Percentiles rank a stretch among this genome's conserved stretches.
Conservation (phyloP, 257 asterid species). For the Pogostemon cablin region DNA sequence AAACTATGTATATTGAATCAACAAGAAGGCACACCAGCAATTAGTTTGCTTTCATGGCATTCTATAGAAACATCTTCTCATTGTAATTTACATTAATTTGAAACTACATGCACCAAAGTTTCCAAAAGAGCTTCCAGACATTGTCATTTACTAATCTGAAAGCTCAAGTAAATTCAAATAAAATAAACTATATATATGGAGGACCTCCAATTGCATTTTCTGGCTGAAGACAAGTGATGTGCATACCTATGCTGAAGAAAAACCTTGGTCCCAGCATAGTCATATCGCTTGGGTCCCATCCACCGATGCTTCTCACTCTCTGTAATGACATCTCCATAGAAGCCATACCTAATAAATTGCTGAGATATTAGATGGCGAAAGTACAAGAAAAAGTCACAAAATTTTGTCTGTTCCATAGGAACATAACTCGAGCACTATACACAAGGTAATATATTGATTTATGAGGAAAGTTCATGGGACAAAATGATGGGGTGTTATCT, state of each 20-base stretch:
- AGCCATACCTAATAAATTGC: conserved; percentile 72
- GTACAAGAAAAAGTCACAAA: conserved; percentile 28
- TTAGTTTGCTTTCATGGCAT: background rate
- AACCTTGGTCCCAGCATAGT: conserved; percentile 97
- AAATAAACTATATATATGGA: conserved; percentile 2
- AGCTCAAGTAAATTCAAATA: conserved; percentile 17
- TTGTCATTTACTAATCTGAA: conserved; percentile 4
- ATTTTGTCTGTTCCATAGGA: background rate
- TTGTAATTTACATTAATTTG: conserved; percentile 9
- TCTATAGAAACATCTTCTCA: conserved; percentile 2
- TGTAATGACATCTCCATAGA: conserved; percentile 95
- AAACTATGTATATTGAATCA: background rate
- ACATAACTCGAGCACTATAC: conserved; percentile 15
- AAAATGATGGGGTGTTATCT: background rate
- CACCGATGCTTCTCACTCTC: conserved; percentile 96
- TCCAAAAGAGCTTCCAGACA: conserved; percentile 29
- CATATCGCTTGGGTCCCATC: conserved; percentile 98
- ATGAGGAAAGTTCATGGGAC: conserved; percentile 3
- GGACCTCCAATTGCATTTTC: conserved; percentile 7
- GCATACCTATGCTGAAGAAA: conserved; percentile 92
- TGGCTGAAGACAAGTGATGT: conserved; percentile 26
- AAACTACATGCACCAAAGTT: conserved; percentile 2
- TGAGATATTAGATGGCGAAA: conserved; percentile 15
- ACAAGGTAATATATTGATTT: background rate
- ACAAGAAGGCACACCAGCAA: background rate